Evolutionary conservation across 176 grass and related monocot species (phyloP).

Genomic region (Bonia amplexicaulis): DNA sequence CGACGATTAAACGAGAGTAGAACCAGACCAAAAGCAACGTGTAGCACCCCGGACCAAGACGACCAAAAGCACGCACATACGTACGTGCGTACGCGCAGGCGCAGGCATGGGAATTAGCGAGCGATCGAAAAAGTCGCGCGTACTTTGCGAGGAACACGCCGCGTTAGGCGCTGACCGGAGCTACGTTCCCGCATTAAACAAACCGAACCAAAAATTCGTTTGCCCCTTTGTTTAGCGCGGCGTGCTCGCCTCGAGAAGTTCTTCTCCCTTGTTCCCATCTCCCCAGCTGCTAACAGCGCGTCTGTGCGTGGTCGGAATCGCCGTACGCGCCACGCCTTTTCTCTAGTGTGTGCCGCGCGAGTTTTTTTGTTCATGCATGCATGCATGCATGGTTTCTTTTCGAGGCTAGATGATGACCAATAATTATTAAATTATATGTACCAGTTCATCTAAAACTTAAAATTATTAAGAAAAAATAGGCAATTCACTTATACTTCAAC

Average conservation of each 20-base stretch:
- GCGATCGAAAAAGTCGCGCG: constrained; percentile 6
- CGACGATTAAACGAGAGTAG: neutral
- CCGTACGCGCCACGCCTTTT: neutral
- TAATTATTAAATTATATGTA: too few relatives aligned
- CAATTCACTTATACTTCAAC: too few relatives aligned
- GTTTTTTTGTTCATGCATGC: too few relatives aligned
- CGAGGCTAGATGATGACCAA: neutral
- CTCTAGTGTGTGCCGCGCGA: neutral
- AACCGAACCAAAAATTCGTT: neutral
- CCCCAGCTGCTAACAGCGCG: neutral
- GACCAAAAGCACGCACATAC: neutral
- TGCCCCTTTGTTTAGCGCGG: constrained; percentile 12
- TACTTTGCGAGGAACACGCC: constrained; percentile 53
- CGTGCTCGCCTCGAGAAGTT: constrained; percentile 52
- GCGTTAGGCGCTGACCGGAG: constrained; percentile 53
- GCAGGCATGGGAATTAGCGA: neutral
- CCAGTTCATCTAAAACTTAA: too few relatives aligned
- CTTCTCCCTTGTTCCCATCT: constrained; percentile 38
- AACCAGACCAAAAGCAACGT: neutral
- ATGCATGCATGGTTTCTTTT: neutral
- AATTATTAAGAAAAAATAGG: too few relatives aligned
- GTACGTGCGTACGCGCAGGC: neutral
- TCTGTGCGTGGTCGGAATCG: constrained; percentile 9
- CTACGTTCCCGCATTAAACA: neutral
- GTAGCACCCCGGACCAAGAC: neutral